A percentile compares a stretch with the other conserved stretches of the same genome.
Evolutionary conservation across 2,329 filamentous ascomycete genomes (phyloP).

Genomic region (Colletotrichum noveboracense): DNA sequence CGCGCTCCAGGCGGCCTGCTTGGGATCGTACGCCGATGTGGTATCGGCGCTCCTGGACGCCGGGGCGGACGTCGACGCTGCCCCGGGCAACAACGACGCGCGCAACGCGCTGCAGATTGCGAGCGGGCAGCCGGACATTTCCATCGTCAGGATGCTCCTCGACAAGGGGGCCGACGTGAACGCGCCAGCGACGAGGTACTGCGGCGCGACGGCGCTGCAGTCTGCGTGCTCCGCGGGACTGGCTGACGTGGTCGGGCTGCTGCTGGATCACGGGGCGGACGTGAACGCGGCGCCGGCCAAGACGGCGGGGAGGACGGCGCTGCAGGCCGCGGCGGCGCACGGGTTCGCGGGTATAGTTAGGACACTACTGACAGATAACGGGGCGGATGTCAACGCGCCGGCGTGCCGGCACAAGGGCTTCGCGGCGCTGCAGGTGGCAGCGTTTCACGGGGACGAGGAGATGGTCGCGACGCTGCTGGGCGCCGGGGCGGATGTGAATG

Average conservation of each 20-base stretch:
- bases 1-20: slow-evolving; percentile 40
- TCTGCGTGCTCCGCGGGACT: slow-evolving; percentile 35
- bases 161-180: slow-evolving; percentile 33
- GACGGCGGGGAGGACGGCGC: slow-evolving; percentile 24
- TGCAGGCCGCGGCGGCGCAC: slow-evolving; percentile 25
- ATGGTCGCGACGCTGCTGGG: slow-evolving; percentile 25
- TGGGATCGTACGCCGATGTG: slow-evolving; percentile 28
- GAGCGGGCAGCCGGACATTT: slow-evolving; percentile 30
- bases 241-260: slow-evolving; percentile 25
- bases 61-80: slow-evolving; percentile 37
- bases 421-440: slow-evolving; percentile 37
- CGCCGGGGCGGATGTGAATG: slow-evolving; percentile 27
- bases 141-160: slow-evolving; percentile 32
- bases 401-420: slow-evolving; percentile 26
- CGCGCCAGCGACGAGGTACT: slow-evolving; percentile 32
- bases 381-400: slow-evolving; percentile 23
- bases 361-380: slow-evolving; percentile 17
- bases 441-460: slow-evolving; percentile 38
- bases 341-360: slow-evolving; percentile 10
- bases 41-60: slow-evolving; percentile 31
- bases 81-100: slow-evolving; percentile 36
- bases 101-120: slow-evolving; percentile 43
- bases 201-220: slow-evolving; percentile 43
- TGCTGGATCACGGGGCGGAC: slow-evolving; percentile 37
- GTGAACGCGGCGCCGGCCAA: slow-evolving; percentile 30